Evolutionary conservation across 2,329 filamentous ascomycete genomes (phyloP).

Genomic region (Fusarium sp.): DNA sequence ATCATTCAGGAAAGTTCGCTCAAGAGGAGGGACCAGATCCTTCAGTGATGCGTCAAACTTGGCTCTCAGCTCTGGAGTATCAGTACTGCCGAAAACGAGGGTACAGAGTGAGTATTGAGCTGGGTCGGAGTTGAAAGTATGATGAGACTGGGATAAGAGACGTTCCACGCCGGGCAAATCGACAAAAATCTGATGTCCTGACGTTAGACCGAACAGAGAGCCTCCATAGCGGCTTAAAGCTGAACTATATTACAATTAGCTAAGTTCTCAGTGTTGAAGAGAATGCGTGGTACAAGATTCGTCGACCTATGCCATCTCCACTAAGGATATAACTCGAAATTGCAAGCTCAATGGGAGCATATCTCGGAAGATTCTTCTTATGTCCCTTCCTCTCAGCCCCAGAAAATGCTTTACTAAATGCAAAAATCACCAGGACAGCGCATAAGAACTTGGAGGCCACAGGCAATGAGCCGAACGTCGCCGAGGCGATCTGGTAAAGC

Average conservation of each 20-base stretch:
- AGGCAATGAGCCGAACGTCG: neutral
- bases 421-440: neutral
- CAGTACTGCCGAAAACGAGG: conserved; percentile 24
- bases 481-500: neutral
- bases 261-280: neutral
- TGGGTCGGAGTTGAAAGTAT: conserved; percentile 11
- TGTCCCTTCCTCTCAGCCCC: neutral
- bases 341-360: conserved; percentile 21
- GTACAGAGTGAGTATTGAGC: conserved; percentile 24
- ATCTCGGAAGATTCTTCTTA: conserved; percentile 2
- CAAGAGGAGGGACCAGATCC: conserved; percentile 21
- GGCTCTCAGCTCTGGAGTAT: conserved; percentile 1
- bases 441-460: neutral
- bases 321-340: conserved; percentile 19
- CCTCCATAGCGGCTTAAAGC: conserved; percentile 16
- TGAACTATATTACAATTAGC: neutral
- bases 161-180: conserved; percentile 30
- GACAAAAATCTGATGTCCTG: conserved; percentile 23
- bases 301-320: conserved; percentile 13
- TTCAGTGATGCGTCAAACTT: conserved; percentile 12
- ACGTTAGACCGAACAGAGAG: conserved; percentile 36
- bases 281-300: conserved; percentile 8
- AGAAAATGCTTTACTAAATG: neutral
- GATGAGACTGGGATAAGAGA: conserved; percentile 19
- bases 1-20: conserved; percentile 36